A percentile compares a stretch with the other conserved stretches of the same genome.
These are phyloP conservation scores for Hirsutella rhossiliensis DNA, from an alignment of 2,329 filamentous ascomycete genomes.

Conservation along the genomic window DNA sequence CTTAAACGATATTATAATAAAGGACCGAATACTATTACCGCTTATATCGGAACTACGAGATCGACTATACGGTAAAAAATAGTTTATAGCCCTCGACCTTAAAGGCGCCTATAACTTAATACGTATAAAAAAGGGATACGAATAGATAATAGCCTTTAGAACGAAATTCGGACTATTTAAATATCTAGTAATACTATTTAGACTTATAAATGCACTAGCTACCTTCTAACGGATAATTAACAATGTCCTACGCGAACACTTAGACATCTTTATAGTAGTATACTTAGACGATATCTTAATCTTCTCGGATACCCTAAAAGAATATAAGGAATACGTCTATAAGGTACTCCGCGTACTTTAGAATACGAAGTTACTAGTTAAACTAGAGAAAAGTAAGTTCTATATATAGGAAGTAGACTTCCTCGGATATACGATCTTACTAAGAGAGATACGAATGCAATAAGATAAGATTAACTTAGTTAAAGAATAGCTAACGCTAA, in stretches of 20 bases:
- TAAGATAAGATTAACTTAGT: neutral
- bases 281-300: slow-evolving; percentile 7
- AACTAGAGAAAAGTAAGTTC: slow-evolving; percentile 1
- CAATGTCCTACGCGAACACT: slow-evolving; percentile 4
- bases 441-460: neutral
- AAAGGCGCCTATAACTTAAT: neutral
- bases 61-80: slow-evolving; percentile 5
- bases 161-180: slow-evolving; percentile 19
- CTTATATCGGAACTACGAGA: slow-evolving; percentile 12
- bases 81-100: neutral
- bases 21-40: slow-evolving; percentile 8
- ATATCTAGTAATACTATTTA: slow-evolving; percentile 19
- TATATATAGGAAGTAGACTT: slow-evolving; percentile 1
- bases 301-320: slow-evolving; percentile 5
- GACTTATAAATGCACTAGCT: slow-evolving; percentile 13
- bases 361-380: neutral
- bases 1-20: slow-evolving; percentile 14
- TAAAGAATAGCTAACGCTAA: neutral
- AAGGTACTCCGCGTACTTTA: too few species aligned
- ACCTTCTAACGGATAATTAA: slow-evolving; percentile 5
- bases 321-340: slow-evolving; percentile 3
- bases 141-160: slow-evolving; percentile 21
- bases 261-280: slow-evolving; percentile 6
- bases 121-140: slow-evolving; percentile 9
- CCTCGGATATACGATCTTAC: neutral